Base-by-base conservation (phyloP, 768 basidiomycete genomes). In the Phaffia tasmanica region DNA sequence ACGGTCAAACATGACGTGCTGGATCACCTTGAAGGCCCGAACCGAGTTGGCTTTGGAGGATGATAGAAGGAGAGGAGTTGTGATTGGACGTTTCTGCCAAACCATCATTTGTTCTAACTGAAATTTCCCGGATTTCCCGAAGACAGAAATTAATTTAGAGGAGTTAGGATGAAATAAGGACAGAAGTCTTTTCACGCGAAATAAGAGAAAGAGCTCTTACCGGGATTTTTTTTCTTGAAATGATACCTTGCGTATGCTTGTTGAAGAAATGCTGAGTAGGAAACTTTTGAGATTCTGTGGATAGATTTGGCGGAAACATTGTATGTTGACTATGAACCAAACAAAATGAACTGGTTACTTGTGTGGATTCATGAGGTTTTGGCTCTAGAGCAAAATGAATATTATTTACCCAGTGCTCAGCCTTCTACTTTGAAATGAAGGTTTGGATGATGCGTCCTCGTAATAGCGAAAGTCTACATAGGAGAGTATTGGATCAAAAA, bases 1-100 rank as follows among this genome's bases (percentile, higher is more conserved):
- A 9, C 89, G 82, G 73, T 95, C 92, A 49, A 90, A 90, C 91
- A 95, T 97, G 55, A 93, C 83, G 64, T 85, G 86, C 74, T 95
- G 93, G 54, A 94, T 83, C 30, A 89, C 84, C 73, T 87, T 89
- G 82, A 95, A 97, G 5, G 85, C 80, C 73, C 84, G 86, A 64
- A 92, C 82, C 0, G 89, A 88, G 71, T 93, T 86, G 73, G 83
- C 85, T 68, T 83, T 81, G 5, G 85, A 81, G 63, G 84, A 84
- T 11, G 89, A 76, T 6, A 84, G 80, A 23, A 97, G 82, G 18
- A 97, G 78, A 2, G 92, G 90, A 0, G 85, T 82, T 2, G 80
- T 78, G 56, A 97, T 79, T 9, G 87, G 84, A 0, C 81, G 35
- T 42, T 42, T 25, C 16, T 57, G 56, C 56, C 56, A 57, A 18